phyloP scores from a whole-genome alignment of 1,139 yeast species.

The Magnusiomyces paraingens region DNA sequence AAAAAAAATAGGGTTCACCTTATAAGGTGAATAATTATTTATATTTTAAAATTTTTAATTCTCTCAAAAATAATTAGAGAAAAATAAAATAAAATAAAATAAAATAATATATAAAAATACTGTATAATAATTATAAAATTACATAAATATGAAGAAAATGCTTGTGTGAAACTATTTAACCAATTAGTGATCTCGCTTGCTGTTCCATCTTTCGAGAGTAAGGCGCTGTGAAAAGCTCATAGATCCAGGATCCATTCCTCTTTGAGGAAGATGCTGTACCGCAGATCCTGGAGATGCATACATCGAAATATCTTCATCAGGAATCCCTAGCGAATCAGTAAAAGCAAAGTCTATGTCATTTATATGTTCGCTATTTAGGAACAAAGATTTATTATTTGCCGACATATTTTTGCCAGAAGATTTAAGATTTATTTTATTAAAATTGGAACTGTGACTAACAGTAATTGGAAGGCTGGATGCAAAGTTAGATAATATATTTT shows the following conservation, averaged over 20 bases:
- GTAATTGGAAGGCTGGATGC: constrained; percentile 16
- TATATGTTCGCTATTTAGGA: not conserved
- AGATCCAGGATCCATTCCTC: constrained; percentile 12
- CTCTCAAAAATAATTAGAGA: no score
- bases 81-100: no score
- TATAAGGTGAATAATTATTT: no score
- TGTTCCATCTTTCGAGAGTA: constrained; percentile 13
- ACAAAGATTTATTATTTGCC: not conserved
- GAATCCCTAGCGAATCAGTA: not conserved
- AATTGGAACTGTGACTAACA: not conserved
- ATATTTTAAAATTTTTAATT: no score
- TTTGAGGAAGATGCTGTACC: constrained; percentile 7
- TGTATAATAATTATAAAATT: no score
- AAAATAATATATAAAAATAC: no score
- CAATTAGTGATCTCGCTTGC: not conserved
- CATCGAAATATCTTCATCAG: constrained; percentile 12
- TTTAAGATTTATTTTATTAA: not conserved
- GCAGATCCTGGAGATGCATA: constrained; percentile 14
- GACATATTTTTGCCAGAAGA: no score
- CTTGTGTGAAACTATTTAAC: no score
- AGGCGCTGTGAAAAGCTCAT: constrained; percentile 18
- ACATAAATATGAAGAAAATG: no score
- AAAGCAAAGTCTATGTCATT: not conserved
- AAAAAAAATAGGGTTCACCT: no score
- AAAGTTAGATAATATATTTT: constrained; percentile 5